Percentiles rank a stretch among this genome's conserved stretches.
phyloP scores from a whole-genome alignment of 345 rosid genomes.

The Orychophragmus violaceus region DNA sequence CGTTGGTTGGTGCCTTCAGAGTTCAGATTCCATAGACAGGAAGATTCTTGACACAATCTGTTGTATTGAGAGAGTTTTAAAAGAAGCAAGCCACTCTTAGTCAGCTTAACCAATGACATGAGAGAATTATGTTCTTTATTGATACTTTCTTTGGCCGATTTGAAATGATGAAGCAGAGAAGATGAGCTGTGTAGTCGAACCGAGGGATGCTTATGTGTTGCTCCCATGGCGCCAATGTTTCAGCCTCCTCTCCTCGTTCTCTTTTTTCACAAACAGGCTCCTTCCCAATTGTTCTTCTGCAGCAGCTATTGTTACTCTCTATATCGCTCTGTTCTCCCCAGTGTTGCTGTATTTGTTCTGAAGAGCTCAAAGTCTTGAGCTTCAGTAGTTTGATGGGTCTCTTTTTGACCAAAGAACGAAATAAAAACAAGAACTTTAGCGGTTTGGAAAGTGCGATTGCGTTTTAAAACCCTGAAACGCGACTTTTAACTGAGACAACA shows the following conservation, averaged over 20 bases:
- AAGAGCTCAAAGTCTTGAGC: conserved; percentile 4
- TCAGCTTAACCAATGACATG: conserved; percentile 82
- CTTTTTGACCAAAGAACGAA: too few species aligned
- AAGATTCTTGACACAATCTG: conserved; percentile 46
- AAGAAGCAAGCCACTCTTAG: conserved; percentile 75
- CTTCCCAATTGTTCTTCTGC: conserved; percentile 4
- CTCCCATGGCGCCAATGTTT: conserved; percentile 71
- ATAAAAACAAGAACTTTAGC: too few species aligned
- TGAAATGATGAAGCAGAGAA: conserved; percentile 55
- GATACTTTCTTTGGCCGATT: conserved; percentile 24
- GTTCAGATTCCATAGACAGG: conserved; percentile 45
- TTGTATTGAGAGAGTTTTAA: conserved; percentile 41
- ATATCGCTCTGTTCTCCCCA: neutral
- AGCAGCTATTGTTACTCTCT: conserved; percentile 18
- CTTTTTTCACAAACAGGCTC: conserved; percentile 10
- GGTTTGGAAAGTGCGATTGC: conserved; percentile 9
- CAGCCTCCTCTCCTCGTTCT: conserved; percentile 21
- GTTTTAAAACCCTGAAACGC: conserved; percentile 31
- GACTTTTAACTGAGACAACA: neutral
- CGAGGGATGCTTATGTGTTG: conserved; percentile 93
- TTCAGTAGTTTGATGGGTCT: neutral
- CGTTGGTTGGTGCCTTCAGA: conserved; percentile 56
- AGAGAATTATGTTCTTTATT: conserved; percentile 25
- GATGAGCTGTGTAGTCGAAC: conserved; percentile 81
- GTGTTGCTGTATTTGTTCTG: neutral